A percentile compares a stretch with the other conserved stretches of the same genome.
These are phyloP conservation scores for Colletotrichum somersetense DNA, from an alignment of 2,329 filamentous ascomycete species.

Conservation along the genomic window DNA sequence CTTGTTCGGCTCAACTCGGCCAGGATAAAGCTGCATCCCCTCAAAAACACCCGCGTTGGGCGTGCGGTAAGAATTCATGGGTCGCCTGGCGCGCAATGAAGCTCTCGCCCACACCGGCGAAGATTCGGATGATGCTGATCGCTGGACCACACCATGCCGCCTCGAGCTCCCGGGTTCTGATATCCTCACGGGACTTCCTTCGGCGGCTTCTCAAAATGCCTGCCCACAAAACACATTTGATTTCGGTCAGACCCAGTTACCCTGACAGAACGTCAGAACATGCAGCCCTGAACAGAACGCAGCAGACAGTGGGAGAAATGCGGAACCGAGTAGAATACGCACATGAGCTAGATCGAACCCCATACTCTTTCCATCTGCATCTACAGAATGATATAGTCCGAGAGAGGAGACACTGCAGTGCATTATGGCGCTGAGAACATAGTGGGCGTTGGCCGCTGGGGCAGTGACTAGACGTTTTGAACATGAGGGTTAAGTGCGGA, in stretches of 20 bases:
- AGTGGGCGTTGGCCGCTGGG: slow-evolving; percentile 4
- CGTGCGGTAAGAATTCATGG: background rate
- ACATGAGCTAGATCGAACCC: background rate
- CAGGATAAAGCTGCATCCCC: background rate
- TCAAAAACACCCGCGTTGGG: background rate
- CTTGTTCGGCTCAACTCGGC: background rate
- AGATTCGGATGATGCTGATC: slow-evolving; percentile 30
- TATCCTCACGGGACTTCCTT: slow-evolving; percentile 19
- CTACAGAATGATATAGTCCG: background rate
- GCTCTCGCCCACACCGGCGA: background rate
- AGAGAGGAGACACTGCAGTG: background rate
- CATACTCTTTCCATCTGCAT: background rate
- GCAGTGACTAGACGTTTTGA: slow-evolving; percentile 22
- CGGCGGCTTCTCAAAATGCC: slow-evolving; percentile 5
- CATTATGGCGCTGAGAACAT: slow-evolving; percentile 21
- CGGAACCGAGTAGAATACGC: slow-evolving; percentile 9
- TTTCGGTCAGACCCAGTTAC: slow-evolving; percentile 13
- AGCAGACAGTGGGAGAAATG: slow-evolving; percentile 19
- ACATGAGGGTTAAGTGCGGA: slow-evolving; percentile 40
- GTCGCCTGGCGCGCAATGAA: background rate
- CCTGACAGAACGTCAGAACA: slow-evolving; percentile 28
- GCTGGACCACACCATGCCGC: slow-evolving; percentile 29
- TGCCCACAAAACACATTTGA: slow-evolving; percentile 30
- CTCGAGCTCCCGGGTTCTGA: slow-evolving; percentile 7
- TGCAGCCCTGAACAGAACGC: slow-evolving; percentile 18